phyloP scores from a whole-genome alignment of 2,329 filamentous ascomycete species.

The Colletotrichum sojae region DNA sequence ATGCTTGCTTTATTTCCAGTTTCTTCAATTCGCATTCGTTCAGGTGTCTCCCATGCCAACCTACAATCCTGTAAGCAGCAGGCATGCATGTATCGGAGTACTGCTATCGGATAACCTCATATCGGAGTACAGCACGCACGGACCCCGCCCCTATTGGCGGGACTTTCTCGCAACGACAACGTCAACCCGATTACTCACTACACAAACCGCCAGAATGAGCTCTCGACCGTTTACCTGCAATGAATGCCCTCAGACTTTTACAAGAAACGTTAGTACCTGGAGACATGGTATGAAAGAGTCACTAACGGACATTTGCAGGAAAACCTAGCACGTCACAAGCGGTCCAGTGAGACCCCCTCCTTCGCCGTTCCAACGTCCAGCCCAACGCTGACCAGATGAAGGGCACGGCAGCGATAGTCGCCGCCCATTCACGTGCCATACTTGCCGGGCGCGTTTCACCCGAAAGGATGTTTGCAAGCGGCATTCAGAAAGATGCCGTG shows the following conservation, averaged over 20 bases:
- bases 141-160: background rate
- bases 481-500: conserved; percentile 39
- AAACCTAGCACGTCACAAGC: conserved; percentile 44
- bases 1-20: no score
- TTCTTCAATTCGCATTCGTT: no score
- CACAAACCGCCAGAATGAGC: conserved; percentile 29
- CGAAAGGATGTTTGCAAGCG: conserved; percentile 43
- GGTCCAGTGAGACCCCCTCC: conserved; percentile 39
- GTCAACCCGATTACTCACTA: conserved; percentile 3
- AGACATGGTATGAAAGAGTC: background rate
- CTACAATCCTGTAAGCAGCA: background rate
- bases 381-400: conserved; percentile 25
- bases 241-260: conserved; percentile 42
- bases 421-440: conserved; percentile 42
- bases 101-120: background rate
- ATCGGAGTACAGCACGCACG: background rate
- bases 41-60: no score
- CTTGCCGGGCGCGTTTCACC: conserved; percentile 42
- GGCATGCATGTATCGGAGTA: background rate
- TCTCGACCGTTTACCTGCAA: conserved; percentile 40
- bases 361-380: background rate
- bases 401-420: conserved; percentile 42
- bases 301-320: conserved; percentile 27
- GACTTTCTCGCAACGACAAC: background rate
- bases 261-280: conserved; percentile 36